A percentile compares a stretch with the other conserved stretches of the same genome.
phyloP scores from a whole-genome alignment of 2,329 filamentous ascomycete species.

The Aspergillus ibericus region DNA sequence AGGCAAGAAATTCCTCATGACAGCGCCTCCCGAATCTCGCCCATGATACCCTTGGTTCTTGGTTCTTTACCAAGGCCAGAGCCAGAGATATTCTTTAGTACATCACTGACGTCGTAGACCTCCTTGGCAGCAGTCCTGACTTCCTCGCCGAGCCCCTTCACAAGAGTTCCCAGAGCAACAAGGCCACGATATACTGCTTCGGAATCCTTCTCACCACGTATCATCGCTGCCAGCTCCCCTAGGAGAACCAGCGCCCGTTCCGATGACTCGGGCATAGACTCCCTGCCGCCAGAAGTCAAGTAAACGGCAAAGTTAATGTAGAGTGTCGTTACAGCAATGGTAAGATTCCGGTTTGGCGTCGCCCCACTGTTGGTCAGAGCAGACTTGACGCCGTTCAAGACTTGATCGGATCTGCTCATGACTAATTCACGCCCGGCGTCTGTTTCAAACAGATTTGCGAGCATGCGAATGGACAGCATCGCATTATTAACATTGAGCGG shows the following conservation, averaged over 20 bases:
- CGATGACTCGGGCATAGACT: slow-evolving; percentile 42
- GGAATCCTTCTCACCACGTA: slow-evolving; percentile 68
- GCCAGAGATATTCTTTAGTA: slow-evolving; percentile 49
- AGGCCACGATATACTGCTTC: slow-evolving; percentile 82
- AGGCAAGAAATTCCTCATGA: slow-evolving; percentile 8
- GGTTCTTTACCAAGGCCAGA: slow-evolving; percentile 57
- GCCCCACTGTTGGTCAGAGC: slow-evolving; percentile 56
- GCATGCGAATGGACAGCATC: slow-evolving; percentile 80
- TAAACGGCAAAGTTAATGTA: slow-evolving; percentile 84
- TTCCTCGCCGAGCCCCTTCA: slow-evolving; percentile 59
- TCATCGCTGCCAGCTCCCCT: slow-evolving; percentile 61
- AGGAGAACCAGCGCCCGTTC: slow-evolving; percentile 56
- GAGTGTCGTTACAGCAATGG: slow-evolving; percentile 77
- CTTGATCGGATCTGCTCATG: slow-evolving; percentile 58
- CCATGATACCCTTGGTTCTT: slow-evolving; percentile 59
- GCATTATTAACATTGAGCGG: slow-evolving; percentile 72
- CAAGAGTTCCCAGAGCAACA: slow-evolving; percentile 77
- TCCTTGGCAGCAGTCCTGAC: slow-evolving; percentile 60
- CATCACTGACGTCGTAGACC: slow-evolving; percentile 53
- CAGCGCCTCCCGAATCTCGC: slow-evolving; percentile 56
- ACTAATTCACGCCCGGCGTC: slow-evolving; percentile 67
- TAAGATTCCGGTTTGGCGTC: slow-evolving; percentile 71
- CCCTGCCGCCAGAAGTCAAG: slow-evolving; percentile 52
- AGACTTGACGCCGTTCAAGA: slow-evolving; percentile 63
- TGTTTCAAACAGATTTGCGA: slow-evolving; percentile 82